Evolutionary conservation across 345 rosid species (phyloP).

Genomic region (Acer negundo): DNA sequence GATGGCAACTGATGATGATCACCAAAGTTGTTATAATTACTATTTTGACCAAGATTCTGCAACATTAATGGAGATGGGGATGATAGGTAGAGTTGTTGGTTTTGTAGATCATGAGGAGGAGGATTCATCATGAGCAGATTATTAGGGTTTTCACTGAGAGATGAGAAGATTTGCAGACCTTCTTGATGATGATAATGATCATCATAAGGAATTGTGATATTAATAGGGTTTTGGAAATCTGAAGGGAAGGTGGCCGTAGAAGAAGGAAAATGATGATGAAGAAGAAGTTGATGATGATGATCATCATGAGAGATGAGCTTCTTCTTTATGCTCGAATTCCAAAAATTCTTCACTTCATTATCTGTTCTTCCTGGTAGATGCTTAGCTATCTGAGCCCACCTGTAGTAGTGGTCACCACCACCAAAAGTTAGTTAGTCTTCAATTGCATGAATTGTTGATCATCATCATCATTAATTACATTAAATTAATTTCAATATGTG

Average conservation of each 20-base stretch:
- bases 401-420: conserved; percentile 18
- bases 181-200: not conserved
- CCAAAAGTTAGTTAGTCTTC: too few species aligned
- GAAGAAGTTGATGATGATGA: not conserved
- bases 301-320: conserved; percentile 62
- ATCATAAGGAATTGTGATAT: conserved; percentile 18
- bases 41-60: conserved; percentile 42
- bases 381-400: conserved; percentile 93
- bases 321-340: conserved; percentile 93
- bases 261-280: conserved; percentile 32
- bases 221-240: conserved; percentile 27
- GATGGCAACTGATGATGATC: not conserved
- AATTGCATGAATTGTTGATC: not conserved
- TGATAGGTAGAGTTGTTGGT: conserved; percentile 41
- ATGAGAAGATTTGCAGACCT: conserved; percentile 28
- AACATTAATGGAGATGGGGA: conserved; percentile 42
- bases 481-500: not conserved
- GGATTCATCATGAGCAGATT: conserved; percentile 35
- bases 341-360: conserved; percentile 91
- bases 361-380: conserved; percentile 94
- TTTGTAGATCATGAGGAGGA: conserved; percentile 21
- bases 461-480: not conserved
- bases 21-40: not conserved
- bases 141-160: conserved; percentile 59
- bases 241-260: conserved; percentile 35